Evolutionary conservation across 371 early-diverging fungal species (phyloP).

Genomic region (Blakeslea trispora): DNA sequence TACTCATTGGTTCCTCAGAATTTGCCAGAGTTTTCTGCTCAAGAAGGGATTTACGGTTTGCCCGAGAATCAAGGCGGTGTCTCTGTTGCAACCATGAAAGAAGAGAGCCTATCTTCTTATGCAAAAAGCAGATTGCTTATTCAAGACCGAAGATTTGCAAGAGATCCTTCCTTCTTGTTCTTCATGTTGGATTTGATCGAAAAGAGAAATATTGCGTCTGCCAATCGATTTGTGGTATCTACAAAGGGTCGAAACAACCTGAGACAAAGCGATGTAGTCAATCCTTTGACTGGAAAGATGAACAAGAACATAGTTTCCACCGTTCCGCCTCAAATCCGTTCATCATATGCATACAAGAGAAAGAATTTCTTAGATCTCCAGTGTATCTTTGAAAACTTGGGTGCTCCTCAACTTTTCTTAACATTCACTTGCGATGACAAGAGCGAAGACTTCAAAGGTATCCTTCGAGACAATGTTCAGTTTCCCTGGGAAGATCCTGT

Average conservation of each 20-base stretch:
- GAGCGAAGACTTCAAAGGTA: background rate
- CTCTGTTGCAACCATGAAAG: background rate
- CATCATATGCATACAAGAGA: constrained; percentile 3
- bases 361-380: background rate
- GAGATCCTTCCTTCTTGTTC: constrained; percentile 8
- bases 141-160: constrained; percentile 5
- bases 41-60: background rate
- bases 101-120: background rate
- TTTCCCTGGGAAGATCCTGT: constrained; percentile 8
- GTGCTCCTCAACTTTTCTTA: background rate
- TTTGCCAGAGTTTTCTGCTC: background rate
- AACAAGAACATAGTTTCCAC: constrained; percentile 5
- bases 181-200: constrained; percentile 5
- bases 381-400: background rate
- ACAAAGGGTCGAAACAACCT: constrained; percentile 3
- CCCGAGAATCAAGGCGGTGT: background rate
- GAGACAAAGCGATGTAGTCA: constrained; percentile 2
- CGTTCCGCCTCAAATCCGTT: background rate
- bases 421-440: constrained; percentile 4
- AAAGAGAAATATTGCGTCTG: constrained; percentile 1
- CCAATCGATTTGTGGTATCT: background rate
- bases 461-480: background rate
- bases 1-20: constrained; percentile 5
- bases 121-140: background rate
- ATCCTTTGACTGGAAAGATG: background rate